phyloP scores from a whole-genome alignment of 225 moss, liverwort and hornwort genomes.

The Takakia lepidozioides region DNA sequence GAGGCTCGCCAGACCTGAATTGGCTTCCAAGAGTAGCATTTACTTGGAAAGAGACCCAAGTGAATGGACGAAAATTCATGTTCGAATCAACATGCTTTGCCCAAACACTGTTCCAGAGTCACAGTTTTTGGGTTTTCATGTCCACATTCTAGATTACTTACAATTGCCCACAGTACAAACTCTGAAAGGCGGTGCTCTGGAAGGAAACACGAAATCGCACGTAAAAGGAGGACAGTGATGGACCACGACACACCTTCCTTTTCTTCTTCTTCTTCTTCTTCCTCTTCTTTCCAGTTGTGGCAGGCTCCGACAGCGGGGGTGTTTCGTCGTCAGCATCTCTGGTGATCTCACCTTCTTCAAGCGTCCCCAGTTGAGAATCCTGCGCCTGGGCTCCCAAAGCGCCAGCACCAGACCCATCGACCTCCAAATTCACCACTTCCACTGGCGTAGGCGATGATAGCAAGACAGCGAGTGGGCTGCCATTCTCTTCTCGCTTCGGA shows the following conservation, averaged over 20 bases:
- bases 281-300: conserved; percentile 13
- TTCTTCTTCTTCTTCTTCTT: conserved; percentile 6
- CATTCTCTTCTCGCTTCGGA: neutral
- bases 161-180: neutral
- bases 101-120: too few relatives aligned
- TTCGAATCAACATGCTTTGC: too few relatives aligned
- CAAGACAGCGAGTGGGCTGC: too few relatives aligned
- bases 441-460: too few relatives aligned
- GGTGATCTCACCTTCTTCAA: conserved; percentile 32
- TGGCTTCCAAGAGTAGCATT: too few relatives aligned
- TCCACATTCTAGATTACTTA: neutral
- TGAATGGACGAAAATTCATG: too few relatives aligned
- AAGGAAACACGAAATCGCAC: neutral
- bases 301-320: conserved; percentile 2
- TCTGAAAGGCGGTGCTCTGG: neutral
- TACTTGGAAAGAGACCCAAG: too few relatives aligned
- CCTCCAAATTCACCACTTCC: neutral
- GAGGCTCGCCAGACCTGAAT: too few relatives aligned
- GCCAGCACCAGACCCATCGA: neutral
- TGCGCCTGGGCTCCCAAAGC: conserved; percentile 6
- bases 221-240: too few relatives aligned
- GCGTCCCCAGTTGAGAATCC: neutral
- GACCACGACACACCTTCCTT: conserved; percentile 17
- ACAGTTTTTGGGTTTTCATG: too few relatives aligned
- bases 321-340: conserved; percentile 3